phyloP scores from a whole-genome alignment of 2,329 filamentous ascomycete genomes.

The Botrytis porri region DNA sequence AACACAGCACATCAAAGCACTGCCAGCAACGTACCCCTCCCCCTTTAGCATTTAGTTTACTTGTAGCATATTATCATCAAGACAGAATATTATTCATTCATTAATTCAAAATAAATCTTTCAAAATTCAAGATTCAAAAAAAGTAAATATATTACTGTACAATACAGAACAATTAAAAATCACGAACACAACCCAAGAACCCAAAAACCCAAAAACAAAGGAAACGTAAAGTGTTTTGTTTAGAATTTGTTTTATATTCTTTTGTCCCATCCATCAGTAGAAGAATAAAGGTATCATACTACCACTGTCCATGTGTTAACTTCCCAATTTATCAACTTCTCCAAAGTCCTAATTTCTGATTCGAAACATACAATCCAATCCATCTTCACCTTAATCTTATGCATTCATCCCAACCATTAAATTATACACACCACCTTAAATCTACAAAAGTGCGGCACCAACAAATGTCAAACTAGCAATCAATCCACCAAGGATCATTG shows the following conservation, averaged over 20 bases:
- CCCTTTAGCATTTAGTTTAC: too few relatives aligned
- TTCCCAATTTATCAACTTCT: background rate
- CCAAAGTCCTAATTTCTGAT: background rate
- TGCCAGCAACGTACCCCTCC: too few relatives aligned
- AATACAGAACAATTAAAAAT: background rate
- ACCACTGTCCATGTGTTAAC: background rate
- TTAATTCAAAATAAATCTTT: too few relatives aligned
- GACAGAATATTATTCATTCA: background rate
- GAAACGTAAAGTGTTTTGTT: background rate
- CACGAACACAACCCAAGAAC: background rate
- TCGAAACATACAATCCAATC: constrained; percentile 15
- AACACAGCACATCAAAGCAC: too few relatives aligned
- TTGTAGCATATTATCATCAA: background rate
- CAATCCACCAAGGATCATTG: constrained; percentile 26
- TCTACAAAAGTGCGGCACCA: constrained; percentile 29
- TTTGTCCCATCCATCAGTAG: background rate
- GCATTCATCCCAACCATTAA: constrained; percentile 1
- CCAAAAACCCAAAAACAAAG: background rate
- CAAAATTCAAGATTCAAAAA: background rate
- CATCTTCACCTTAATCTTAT: background rate
- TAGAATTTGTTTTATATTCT: background rate
- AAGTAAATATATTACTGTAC: background rate
- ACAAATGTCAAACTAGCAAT: constrained; percentile 27
- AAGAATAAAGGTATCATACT: constrained; percentile 12
- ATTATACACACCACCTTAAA: constrained; percentile 1